phyloP scores from a whole-genome alignment of 495 filamentous ascomycete genomes.

The Cenococcum geophilum region DNA sequence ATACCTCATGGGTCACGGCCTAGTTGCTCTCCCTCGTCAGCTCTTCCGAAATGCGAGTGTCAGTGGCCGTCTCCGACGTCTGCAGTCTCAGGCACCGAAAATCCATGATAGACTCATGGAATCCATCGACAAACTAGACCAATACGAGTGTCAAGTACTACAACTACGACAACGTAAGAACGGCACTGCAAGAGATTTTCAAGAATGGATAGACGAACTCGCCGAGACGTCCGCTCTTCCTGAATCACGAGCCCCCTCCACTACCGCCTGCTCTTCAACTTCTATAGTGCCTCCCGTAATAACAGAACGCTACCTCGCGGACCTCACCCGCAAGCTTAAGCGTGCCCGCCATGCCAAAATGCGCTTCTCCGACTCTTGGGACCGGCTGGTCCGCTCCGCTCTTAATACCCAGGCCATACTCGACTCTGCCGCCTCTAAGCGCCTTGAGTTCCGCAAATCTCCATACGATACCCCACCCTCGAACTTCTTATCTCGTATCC shows the following conservation, averaged over 20 bases:
- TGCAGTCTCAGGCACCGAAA: constrained; percentile 73
- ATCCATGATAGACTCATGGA: constrained; percentile 85
- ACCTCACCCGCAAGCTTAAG: constrained; percentile 72
- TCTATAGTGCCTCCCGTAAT: constrained; percentile 68
- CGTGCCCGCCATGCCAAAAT: constrained; percentile 75
- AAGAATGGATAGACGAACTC: constrained; percentile 92
- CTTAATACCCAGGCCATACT: constrained; percentile 72
- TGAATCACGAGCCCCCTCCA: constrained; percentile 35
- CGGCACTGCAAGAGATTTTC: constrained; percentile 71
- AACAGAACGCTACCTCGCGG: constrained; percentile 87
- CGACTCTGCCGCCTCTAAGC: constrained; percentile 74
- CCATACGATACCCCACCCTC: constrained; percentile 43
- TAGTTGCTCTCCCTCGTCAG: constrained; percentile 81
- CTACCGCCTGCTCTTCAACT: constrained; percentile 38
- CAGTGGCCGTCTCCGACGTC: constrained; percentile 59
- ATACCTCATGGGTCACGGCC: constrained; percentile 93
- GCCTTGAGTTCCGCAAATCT: constrained; percentile 62
- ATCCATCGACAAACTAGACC: constrained; percentile 71
- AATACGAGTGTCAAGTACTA: constrained; percentile 69
- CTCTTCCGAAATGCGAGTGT: constrained; percentile 71
- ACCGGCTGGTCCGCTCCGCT: constrained; percentile 64
- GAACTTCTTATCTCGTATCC: constrained; percentile 46
- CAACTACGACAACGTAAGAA: constrained; percentile 75
- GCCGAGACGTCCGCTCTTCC: constrained; percentile 57
- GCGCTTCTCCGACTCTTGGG: constrained; percentile 82